Evolutionary conservation across 148 eudicot genomes (phyloP).

Genomic region (Cornus controversa): DNA sequence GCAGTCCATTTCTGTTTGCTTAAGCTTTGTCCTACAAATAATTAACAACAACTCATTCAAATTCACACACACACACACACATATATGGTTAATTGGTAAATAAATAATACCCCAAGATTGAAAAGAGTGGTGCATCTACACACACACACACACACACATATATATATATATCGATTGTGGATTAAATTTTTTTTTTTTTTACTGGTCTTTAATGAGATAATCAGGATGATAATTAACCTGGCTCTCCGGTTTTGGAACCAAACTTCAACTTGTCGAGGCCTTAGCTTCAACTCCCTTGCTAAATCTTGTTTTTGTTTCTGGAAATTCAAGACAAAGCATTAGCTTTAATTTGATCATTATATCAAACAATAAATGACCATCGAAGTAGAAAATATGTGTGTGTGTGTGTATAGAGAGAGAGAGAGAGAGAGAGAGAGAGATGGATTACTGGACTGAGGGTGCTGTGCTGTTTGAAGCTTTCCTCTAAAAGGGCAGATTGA

Average conservation of each 20-base stretch:
- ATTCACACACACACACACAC: background rate
- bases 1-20: slow-evolving; percentile 80
- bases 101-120: background rate
- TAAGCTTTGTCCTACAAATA: slow-evolving; percentile 51
- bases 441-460: slow-evolving; percentile 69
- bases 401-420: background rate
- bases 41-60: background rate
- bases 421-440: background rate
- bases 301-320: slow-evolving; percentile 84
- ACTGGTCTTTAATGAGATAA: too few relatives aligned
- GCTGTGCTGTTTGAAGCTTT: slow-evolving; percentile 62
- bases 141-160: too few relatives aligned
- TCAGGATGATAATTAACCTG: slow-evolving; percentile 33
- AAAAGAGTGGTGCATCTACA: background rate
- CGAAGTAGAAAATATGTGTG: background rate
- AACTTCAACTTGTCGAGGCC: slow-evolving; percentile 93
- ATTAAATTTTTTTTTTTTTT: too few relatives aligned
- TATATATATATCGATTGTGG: background rate
- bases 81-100: background rate
- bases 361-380: too few relatives aligned
- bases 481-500: slow-evolving; percentile 68
- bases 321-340: background rate
- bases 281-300: slow-evolving; percentile 61
- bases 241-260: slow-evolving; percentile 95
- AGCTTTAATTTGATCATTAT: background rate